phyloP scores from a whole-genome alignment of 2,329 filamentous ascomycete species.

The Pestalotiopsis sp. region DNA sequence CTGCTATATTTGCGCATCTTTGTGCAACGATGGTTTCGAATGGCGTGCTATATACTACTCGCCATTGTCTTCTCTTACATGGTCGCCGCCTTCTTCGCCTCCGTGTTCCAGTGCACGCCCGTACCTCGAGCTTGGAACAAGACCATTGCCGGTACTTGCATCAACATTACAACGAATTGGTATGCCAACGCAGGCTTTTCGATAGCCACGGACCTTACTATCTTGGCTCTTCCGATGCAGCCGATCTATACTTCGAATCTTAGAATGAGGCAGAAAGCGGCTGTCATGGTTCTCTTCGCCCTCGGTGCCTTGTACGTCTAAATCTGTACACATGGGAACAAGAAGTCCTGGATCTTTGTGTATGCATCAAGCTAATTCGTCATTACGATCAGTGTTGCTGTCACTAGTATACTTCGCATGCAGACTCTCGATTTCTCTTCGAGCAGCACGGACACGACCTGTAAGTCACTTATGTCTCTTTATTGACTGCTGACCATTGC shows the following conservation, averaged over 20 bases:
- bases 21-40: slow-evolving; percentile 46
- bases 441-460: slow-evolving; percentile 38
- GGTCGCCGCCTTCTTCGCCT: slow-evolving; percentile 44
- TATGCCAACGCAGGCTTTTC: slow-evolving; percentile 51
- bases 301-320: slow-evolving; percentile 44
- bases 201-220: slow-evolving; percentile 48
- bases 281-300: slow-evolving; percentile 44
- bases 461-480: slow-evolving; percentile 24
- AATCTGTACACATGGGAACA: not conserved
- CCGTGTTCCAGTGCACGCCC: slow-evolving; percentile 54
- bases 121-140: slow-evolving; percentile 49
- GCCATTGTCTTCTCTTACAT: slow-evolving; percentile 47
- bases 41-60: slow-evolving; percentile 41
- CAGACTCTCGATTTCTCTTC: slow-evolving; percentile 38
- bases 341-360: too few species aligned
- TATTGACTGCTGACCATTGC: not conserved
- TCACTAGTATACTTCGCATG: slow-evolving; percentile 44
- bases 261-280: slow-evolving; percentile 41
- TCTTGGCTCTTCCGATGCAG: slow-evolving; percentile 50
- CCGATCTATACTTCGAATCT: slow-evolving; percentile 49
- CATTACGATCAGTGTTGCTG: slow-evolving; percentile 30
- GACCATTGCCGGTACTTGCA: slow-evolving; percentile 42
- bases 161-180: slow-evolving; percentile 49
- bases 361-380: not conserved
- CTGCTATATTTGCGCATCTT: slow-evolving; percentile 59